Base-by-base conservation (phyloP, 345 rosid species). In the Boechera divaricarpa region DNA sequence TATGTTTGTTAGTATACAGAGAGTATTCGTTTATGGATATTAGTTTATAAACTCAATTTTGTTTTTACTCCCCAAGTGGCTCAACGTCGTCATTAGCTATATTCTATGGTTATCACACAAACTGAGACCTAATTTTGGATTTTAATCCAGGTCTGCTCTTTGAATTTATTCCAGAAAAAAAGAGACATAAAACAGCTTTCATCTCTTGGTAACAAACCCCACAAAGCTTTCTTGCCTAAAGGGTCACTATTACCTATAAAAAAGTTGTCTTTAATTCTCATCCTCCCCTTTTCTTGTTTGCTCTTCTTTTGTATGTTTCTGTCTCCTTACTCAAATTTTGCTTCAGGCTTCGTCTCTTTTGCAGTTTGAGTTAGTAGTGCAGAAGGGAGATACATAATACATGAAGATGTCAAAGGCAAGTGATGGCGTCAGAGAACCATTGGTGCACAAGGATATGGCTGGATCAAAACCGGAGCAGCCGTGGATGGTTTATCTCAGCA, bases 401-500 rank as follows among this genome's bases (percentile, higher is more conserved):
- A 47, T 10, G 81, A 72, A 71, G 68, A 58, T 52, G 77, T 64
- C 73, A 10, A 60, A 59, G 52, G 57, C 21, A 60, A 78, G 69
- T 67, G 77, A 67, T 58, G 81, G 58, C 6, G 51, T 58, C 60
- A 41, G 44, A 13, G 76, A 78, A 42, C 59, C 81, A 60, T 41
- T 78, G 74, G 74, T 78, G 10, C 60, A 28, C 42, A 81, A 79
- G 83, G 60, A 63, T 54, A 41, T 24, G 75, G 52, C 67, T 44
- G 80, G 31, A 53, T 71, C 81, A 79, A 77, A 79, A 73, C 78
- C 69, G 10, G 89, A 74, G 24, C 83, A 75, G 63, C 78, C 80
- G 4, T 76, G 91, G 90, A 94, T 87, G 92, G 91, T 88, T 76
- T 94, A 94, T 67, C 78, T 91, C 78, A 87, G 84, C 82, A 90